phyloP scores from a whole-genome alignment of 2,329 filamentous ascomycete genomes.

The Aspergillus glaucus region DNA sequence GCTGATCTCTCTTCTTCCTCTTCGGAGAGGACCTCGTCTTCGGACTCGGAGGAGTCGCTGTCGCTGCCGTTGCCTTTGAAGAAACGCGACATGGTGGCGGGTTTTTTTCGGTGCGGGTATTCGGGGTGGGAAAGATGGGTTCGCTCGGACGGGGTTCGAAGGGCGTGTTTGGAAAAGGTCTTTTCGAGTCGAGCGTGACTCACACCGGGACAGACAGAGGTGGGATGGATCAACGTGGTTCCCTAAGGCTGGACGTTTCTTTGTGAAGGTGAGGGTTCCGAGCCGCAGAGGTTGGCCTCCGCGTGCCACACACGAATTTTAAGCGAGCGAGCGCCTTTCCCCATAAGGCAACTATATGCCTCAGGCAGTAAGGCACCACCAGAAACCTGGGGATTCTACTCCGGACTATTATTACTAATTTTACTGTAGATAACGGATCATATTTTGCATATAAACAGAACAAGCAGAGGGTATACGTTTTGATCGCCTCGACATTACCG shows the following conservation, averaged over 20 bases:
- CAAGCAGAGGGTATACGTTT: background rate
- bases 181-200: slow-evolving; percentile 14
- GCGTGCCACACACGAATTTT: slow-evolving; percentile 40
- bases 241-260: slow-evolving; percentile 14
- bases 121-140: background rate
- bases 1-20: slow-evolving; percentile 61
- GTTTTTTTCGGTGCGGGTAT: background rate
- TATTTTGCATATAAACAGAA: background rate
- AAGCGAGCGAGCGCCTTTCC: slow-evolving; percentile 38
- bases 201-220: slow-evolving; percentile 16
- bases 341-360: slow-evolving; percentile 20
- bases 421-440: background rate
- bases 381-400: no score
- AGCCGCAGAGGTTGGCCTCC: slow-evolving; percentile 21
- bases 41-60: slow-evolving; percentile 82
- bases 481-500: background rate
- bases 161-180: no score
- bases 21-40: slow-evolving; percentile 87
- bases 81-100: slow-evolving; percentile 81
- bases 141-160: no score
- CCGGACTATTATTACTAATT: background rate
- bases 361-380: background rate
- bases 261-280: slow-evolving; percentile 18
- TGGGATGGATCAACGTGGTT: slow-evolving; percentile 1
- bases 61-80: slow-evolving; percentile 96